Evolutionary conservation across 192 early-diverging fungal genomes (phyloP).

Genomic region (Backusella tarrabulga): DNA sequence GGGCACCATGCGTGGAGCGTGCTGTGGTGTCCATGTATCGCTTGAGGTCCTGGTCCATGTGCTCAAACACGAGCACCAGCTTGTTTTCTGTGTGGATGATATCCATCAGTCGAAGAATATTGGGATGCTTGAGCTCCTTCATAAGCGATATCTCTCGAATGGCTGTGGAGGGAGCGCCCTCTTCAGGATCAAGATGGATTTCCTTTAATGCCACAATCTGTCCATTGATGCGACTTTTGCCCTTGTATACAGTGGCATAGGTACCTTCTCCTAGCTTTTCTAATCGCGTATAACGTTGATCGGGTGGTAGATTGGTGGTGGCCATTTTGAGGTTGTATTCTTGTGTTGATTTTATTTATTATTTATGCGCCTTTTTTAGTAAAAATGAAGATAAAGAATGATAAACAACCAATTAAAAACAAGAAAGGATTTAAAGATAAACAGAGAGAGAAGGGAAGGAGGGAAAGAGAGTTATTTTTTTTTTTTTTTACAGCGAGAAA

Average conservation of each 20-base stretch:
- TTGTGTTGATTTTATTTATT: not conserved
- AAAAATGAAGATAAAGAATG: not conserved
- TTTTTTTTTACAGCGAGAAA: not conserved
- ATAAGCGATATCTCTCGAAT: conserved; percentile 98
- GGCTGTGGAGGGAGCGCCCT: conserved; percentile 96
- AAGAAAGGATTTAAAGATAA: not conserved
- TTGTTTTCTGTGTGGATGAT: conserved; percentile 88
- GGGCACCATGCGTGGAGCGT: conserved; percentile 57
- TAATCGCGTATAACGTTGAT: conserved; percentile 65
- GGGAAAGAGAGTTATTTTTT: not conserved
- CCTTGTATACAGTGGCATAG: conserved; percentile 91
- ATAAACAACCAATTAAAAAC: not conserved
- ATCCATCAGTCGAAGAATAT: conserved; percentile 83
- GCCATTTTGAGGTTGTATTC: not conserved
- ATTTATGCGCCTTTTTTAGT: not conserved
- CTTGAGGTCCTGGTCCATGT: conserved; percentile 86
- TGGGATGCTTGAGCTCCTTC: conserved; percentile 92
- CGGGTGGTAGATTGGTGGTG: conserved; percentile 12
- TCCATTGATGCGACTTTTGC: conserved; percentile 69
- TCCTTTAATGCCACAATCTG: conserved; percentile 96
- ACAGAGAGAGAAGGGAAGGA: not conserved
- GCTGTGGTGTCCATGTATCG: conserved; percentile 84
- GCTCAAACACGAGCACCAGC: conserved; percentile 83
- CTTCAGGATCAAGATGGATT: conserved; percentile 88
- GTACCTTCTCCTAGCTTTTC: conserved; percentile 98